Base-by-base conservation (phyloP, 139 green algal species). In the Edaphochlamys debaryana region DNA sequence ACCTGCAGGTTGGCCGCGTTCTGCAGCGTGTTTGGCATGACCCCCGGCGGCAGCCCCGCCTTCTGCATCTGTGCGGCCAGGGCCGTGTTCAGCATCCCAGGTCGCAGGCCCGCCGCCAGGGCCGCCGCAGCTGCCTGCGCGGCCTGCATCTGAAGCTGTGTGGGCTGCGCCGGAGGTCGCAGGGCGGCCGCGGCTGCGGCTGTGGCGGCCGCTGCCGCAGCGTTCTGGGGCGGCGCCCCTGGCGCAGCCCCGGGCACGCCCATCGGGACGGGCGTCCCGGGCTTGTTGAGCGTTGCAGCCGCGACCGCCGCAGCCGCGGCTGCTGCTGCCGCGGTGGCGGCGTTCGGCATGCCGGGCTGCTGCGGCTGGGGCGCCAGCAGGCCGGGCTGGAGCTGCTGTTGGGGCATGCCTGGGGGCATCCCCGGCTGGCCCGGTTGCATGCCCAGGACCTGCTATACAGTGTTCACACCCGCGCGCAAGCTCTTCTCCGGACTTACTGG, bases 11-110 rank as follows among this genome's bases (percentile, higher is more conserved):
- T 71, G 0, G 74, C 60, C 5, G 74, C 60, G 60, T 62, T 82
- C n/a, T 48, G 62, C 74, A 67, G 42, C 6, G 6, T 32, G 48
- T 23, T 54, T 4, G 72, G 72, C 73, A 75, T 73, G 8, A 72
- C 42, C 29, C n/a, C n/a, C n/a, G n/a, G n/a, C n/a, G n/a, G n/a
- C n/a, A n/a, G n/a, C 76, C 77, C 77, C 36, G 77, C 77, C 42
- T 74, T 74, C 77, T 83, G 63, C 77, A 75, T 74, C 64, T 74
- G 63, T 7, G 77, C 77, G 34, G 64, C 64, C 8, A 75, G 42
- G 1, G 77, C 75, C 15, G 41, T 42, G 13, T 42, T 42, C 32
- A 82, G 63, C 62, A 82, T 82, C 23, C 45, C 45, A 11, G 76
- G 76, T 22, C 64, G 45, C 32, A 42, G 76, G 32, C 42, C 62